Evolutionary conservation across 805 yeast genomes (phyloP).

Genomic region (Yamadazyma kitorensis): DNA sequence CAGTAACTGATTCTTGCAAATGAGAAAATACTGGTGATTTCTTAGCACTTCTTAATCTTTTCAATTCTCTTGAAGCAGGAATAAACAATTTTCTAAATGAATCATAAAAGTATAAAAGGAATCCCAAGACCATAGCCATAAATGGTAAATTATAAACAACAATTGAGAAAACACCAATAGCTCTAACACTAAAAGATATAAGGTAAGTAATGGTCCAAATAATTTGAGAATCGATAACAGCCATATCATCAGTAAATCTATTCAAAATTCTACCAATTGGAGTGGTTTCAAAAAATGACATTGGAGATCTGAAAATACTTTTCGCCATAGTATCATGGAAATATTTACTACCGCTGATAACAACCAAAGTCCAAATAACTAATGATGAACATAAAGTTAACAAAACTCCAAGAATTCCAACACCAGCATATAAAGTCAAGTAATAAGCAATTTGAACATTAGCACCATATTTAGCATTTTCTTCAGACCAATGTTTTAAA

Average conservation of each 20-base stretch:
- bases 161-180: slow-evolving; percentile 27
- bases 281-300: slow-evolving; percentile 42
- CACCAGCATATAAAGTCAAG: slow-evolving; percentile 23
- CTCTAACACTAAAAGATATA: slow-evolving; percentile 20
- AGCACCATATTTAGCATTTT: slow-evolving; percentile 21
- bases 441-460: slow-evolving; percentile 24
- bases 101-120: slow-evolving; percentile 28
- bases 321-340: slow-evolving; percentile 38
- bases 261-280: slow-evolving; percentile 40
- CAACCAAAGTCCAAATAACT: slow-evolving; percentile 29
- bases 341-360: slow-evolving; percentile 27
- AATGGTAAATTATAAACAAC: slow-evolving; percentile 30
- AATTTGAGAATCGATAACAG: slow-evolving; percentile 29
- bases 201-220: slow-evolving; percentile 30
- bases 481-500: slow-evolving; percentile 37
- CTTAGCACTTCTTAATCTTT: slow-evolving; percentile 27
- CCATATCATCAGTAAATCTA: slow-evolving; percentile 37
- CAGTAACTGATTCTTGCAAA: slow-evolving; percentile 35
- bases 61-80: slow-evolving; percentile 35
- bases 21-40: slow-evolving; percentile 34
- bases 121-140: slow-evolving; percentile 27
- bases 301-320: slow-evolving; percentile 35
- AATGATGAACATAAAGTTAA: slow-evolving; percentile 25
- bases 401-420: slow-evolving; percentile 28
- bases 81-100: slow-evolving; percentile 28